These are phyloP conservation scores for Lachnellula arida DNA, from an alignment of 2,329 filamentous ascomycete genomes.

Conservation along the genomic window DNA sequence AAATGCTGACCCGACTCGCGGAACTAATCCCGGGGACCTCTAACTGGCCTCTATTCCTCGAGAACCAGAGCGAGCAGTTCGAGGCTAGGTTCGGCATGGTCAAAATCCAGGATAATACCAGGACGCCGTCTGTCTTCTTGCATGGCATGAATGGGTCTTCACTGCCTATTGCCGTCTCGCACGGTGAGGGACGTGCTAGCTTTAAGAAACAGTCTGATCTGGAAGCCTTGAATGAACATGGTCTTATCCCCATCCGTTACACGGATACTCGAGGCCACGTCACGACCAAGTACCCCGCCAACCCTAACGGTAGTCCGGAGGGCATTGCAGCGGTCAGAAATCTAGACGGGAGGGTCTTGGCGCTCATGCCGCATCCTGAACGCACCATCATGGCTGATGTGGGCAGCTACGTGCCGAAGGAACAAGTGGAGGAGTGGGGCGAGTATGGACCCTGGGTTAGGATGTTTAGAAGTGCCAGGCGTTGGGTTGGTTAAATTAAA, in stretches of 20 bases:
- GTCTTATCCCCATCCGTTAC: conserved; percentile 74
- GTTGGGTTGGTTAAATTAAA: conserved; percentile 59
- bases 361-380: conserved; percentile 73
- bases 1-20: conserved; percentile 82
- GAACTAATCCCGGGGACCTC: conserved; percentile 80
- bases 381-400: conserved; percentile 63
- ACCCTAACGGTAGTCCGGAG: conserved; percentile 69
- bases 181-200: conserved; percentile 82
- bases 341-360: conserved; percentile 61
- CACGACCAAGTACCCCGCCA: conserved; percentile 82
- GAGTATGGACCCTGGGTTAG: conserved; percentile 66
- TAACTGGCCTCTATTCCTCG: conserved; percentile 80
- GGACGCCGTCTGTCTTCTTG: conserved; percentile 72
- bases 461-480: conserved; percentile 67
- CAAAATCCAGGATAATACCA: conserved; percentile 61
- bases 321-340: conserved; percentile 66
- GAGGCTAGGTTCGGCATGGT: conserved; percentile 87
- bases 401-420: conserved; percentile 59
- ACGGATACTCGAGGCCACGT: conserved; percentile 74
- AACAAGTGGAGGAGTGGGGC: conserved; percentile 56
- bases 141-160: conserved; percentile 79
- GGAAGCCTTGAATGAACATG: conserved; percentile 54
- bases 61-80: conserved; percentile 83
- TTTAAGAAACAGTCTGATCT: conserved; percentile 54
- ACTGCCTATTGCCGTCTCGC: conserved; percentile 81